Conservation (phyloP, 2,329 filamentous ascomycete genomes). For the Pseudogymnoascus verrucosus region DNA sequence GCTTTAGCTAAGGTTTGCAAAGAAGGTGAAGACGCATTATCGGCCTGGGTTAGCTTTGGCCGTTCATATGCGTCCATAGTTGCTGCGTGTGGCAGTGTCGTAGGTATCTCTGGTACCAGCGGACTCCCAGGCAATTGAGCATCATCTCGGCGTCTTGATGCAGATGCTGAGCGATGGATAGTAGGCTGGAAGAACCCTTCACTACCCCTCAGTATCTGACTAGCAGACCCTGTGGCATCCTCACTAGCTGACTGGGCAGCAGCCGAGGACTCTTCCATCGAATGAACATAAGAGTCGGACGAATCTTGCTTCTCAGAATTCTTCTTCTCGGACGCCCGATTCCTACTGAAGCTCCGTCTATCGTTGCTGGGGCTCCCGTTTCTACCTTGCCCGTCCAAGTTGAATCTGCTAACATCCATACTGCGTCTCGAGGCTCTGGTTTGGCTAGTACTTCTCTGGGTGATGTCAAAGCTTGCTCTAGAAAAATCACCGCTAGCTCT, state of each 20-base stretch:
- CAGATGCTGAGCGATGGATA: conserved; percentile 42
- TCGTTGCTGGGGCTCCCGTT: conserved; percentile 57
- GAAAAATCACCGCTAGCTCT: conserved; percentile 46
- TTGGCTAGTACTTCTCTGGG: conserved; percentile 44
- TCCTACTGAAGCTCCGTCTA: conserved; percentile 43
- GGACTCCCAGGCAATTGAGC: conserved; percentile 16
- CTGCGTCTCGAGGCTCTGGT: conserved; percentile 35
- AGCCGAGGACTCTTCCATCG: conserved; percentile 65
- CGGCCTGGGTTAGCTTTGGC: conserved; percentile 15
- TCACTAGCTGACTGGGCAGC: conserved; percentile 61
- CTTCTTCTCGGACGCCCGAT: conserved; percentile 41
- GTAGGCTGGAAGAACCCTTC: conserved; percentile 82
- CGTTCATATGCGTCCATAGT: conserved; percentile 18
- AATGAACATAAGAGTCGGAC: conserved; percentile 68
- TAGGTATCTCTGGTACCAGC: conserved; percentile 17
- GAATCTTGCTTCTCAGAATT: conserved; percentile 51
- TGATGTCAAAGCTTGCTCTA: conserved; percentile 46
- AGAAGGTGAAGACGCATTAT: conserved; percentile 39
- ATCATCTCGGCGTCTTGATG: conserved; percentile 16
- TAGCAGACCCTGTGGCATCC: conserved; percentile 71
- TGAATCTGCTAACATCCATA: conserved; percentile 40
- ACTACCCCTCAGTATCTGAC: conserved; percentile 80
- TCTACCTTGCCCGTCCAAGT: conserved; percentile 34
- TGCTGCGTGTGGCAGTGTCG: conserved; percentile 14
- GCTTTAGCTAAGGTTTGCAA: conserved; percentile 51